Base-by-base conservation (phyloP, 1,284 basidiomycete genomes). In the Xerocomus amazonicus region DNA sequence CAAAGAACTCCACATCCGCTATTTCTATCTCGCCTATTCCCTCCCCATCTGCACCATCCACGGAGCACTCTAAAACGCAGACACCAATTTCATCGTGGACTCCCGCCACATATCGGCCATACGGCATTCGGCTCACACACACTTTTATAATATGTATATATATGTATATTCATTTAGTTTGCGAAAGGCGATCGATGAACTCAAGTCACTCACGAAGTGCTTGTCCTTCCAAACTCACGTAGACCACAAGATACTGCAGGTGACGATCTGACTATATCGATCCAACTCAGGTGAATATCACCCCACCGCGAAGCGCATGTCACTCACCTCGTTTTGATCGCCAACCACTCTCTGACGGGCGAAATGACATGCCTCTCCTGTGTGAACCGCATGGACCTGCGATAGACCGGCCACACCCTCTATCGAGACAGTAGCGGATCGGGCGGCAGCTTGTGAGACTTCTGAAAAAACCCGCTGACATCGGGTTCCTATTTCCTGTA, bases 1-100 rank as follows among this genome's bases (percentile, higher is more conserved):
- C 87, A 63, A 90, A 88, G 68, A 90, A 90, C 51, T 86, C 83
- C 47, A 73, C 75, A 59, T 84, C 82, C 59, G 87, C 63, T 43
- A 88, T 59, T 52, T 82, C 73, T 58, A 83, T 60, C 50, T 67
- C 66, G 39, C 50, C 51, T 39, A 54, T 53, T 54, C 55, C 62
- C 60, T 70, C 69, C 52, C 65, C 70, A 36, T 63, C 60, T 45
- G 53, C 68, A 60, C 66, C 70, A 55, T 66, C 61, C 57, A 76
- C 62, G 55, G 60, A 67, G 61, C 79, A 80, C 61, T 80, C 75
- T 35, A 84, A 69, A 66, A 84, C 60, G 56, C 69, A 73, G 54
- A 78, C 66, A 51, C 69, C 70, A 61, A 78, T 66, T 54, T 72
- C 67, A 53, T 61, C 61, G 47, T 69, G 67, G 55, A 65, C 57